Evolutionary conservation across 257 asterid genomes (phyloP), one percentile per base, ranked within the genome.

Genomic region (Petunia secreta): DNA sequence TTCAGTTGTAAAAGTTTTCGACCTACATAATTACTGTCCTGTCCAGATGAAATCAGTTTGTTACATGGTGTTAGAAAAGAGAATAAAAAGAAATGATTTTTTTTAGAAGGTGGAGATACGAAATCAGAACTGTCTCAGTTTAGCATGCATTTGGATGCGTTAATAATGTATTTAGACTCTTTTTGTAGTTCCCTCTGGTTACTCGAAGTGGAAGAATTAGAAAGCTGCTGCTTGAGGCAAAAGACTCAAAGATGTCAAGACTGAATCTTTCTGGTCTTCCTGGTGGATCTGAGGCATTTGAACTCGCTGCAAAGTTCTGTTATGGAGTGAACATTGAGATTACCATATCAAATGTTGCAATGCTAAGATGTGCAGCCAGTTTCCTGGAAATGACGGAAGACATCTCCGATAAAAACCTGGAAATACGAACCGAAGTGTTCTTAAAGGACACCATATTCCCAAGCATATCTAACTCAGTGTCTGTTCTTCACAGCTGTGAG

Each of bases 331-430:
- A 88, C 79, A 36, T 91, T 5, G 98, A 94, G 80, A 87, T 92
- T 44, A 88, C 93, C 13, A 48, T 85, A 46, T 84, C 96, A 53
- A 94, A 91, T 62, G 89, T 91, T 0, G 97, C 93, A 8, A 86
- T 84, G 89, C 87, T 92, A 8, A 86, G 92, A 10, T 94, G 97
- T 41, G 91, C 90, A n/a, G 88, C 98, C 1, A 89, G 88, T 80
- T 94, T 86, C 81, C 90, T 94, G 78, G 98, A 94, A 86, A 94
- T 94, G 98, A 90, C 91, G 0, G 98, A 92, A 80, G 98, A 94
- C 41, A 82, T 83, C 60, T 89, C 93, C 0, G 97, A 92, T 36
- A 92, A 89, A 85, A 94, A 93, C 77, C 89, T 94, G 8, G 95
- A 91, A 71, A 68, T 88, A 65, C 65, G 90, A 79, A 84, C 93